Percentiles rank a stretch among this genome's conserved stretches.
Evolutionary conservation across 768 basidiomycete genomes (phyloP).

Genomic region (Lactarius sanguifluus): DNA sequence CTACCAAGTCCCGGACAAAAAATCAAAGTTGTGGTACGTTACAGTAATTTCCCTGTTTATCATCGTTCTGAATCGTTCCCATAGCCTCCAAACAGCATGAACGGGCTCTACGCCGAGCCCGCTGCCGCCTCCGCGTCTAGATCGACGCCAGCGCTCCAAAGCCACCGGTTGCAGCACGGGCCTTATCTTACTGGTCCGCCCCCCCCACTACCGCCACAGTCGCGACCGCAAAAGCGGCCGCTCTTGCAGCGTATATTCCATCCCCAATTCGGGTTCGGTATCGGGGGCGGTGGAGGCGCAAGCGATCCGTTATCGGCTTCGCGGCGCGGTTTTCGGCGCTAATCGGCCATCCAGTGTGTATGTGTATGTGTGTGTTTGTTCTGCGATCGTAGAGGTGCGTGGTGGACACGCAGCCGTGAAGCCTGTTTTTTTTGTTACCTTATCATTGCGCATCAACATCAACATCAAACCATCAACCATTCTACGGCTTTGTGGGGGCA

Average conservation of each 20-base stretch:
- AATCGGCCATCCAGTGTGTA: neutral
- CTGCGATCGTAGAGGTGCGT: conserved; percentile 10
- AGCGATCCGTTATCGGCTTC: conserved; percentile 1
- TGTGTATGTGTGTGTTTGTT: neutral
- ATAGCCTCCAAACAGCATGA: conserved; percentile 21
- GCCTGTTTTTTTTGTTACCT: conserved; percentile 9
- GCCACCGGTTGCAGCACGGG: conserved; percentile 12
- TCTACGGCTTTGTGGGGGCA: neutral
- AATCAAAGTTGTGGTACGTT: conserved; percentile 71
- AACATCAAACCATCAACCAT: neutral
- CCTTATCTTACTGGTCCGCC: neutral
- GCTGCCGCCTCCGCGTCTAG: conserved; percentile 15
- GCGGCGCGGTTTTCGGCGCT: conserved; percentile 18
- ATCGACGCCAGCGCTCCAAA: conserved; percentile 22
- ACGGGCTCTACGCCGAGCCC: conserved; percentile 23
- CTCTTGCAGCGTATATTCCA: conserved; percentile 29
- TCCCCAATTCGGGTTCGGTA: conserved; percentile 19
- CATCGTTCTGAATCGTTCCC: neutral
- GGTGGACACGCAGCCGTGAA: neutral
- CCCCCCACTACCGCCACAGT: conserved; percentile 4
- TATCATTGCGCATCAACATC: conserved; percentile 9
- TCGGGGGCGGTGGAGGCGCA: neutral
- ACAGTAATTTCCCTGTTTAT: conserved; percentile 7
- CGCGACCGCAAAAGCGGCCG: conserved; percentile 26
- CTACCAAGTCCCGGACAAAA: conserved; percentile 71